Conservation (phyloP, 176 grass and related monocot species). For the Phyllostachys edulis region DNA sequence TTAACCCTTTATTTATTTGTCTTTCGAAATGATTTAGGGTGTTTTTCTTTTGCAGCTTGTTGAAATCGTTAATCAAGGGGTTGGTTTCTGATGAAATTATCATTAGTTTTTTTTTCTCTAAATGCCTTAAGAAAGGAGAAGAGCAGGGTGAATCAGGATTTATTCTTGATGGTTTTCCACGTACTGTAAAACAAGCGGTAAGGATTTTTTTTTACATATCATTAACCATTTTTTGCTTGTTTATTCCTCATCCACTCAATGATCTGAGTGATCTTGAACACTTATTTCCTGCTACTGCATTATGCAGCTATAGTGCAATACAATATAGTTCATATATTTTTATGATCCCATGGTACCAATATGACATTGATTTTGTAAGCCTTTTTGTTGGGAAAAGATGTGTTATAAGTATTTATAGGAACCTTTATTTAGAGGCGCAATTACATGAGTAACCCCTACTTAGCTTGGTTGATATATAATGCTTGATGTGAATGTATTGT, state of each 20-base stretch:
- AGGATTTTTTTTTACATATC: constrained; percentile 29
- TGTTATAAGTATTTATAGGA: neutral
- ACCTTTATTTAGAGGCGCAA: neutral
- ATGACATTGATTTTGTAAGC: neutral
- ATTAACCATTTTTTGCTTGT: neutral
- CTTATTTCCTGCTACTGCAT: neutral
- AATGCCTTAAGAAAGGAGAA: constrained; percentile 72
- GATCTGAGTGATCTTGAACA: neutral
- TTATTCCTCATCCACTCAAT: neutral
- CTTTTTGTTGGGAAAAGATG: neutral
- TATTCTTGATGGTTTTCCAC: constrained; percentile 94
- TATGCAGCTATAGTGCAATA: neutral
- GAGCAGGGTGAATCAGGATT: constrained; percentile 87
- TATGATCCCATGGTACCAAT: neutral
- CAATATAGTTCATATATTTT: neutral
- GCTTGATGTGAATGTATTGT: neutral
- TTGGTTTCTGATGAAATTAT: constrained; percentile 97
- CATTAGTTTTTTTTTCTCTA: constrained; percentile 72
- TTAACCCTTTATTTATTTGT: neutral
- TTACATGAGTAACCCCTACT: neutral
- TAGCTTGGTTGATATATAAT: neutral
- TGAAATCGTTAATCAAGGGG: constrained; percentile 82
- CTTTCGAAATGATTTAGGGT: neutral
- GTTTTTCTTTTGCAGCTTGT: constrained; percentile 50
- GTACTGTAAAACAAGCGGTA: constrained; percentile 95